These are phyloP conservation scores for Cryptococcus neoformans DNA, from an alignment of 1,284 basidiomycete genomes.

Conservation along the genomic window DNA sequence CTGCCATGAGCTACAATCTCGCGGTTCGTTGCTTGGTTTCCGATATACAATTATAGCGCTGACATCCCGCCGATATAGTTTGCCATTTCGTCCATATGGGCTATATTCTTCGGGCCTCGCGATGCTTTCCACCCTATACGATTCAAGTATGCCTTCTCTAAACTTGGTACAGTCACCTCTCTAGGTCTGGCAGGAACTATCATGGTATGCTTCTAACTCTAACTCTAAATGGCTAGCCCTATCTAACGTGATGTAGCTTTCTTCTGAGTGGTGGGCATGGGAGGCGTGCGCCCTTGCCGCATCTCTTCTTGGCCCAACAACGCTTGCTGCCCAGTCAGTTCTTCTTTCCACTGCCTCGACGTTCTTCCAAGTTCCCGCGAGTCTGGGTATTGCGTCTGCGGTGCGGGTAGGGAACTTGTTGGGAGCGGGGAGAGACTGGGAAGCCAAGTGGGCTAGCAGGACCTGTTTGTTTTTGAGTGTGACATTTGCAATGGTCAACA, in stretches of 20 bases:
- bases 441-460: constrained; percentile 64
- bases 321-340: constrained; percentile 55
- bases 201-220: constrained; percentile 55
- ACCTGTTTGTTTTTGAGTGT: constrained; percentile 63
- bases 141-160: constrained; percentile 61
- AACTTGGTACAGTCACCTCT: constrained; percentile 66
- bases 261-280: constrained; percentile 52
- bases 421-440: constrained; percentile 64
- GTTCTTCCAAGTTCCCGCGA: constrained; percentile 80
- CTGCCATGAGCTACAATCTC: constrained; percentile 82
- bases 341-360: constrained; percentile 60
- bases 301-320: constrained; percentile 48
- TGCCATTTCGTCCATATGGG: constrained; percentile 64
- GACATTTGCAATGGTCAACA: constrained; percentile 59
- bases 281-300: constrained; percentile 48
- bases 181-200: constrained; percentile 68
- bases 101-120: constrained; percentile 65
- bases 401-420: constrained; percentile 83
- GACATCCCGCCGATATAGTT: constrained; percentile 16
- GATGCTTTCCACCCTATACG: constrained; percentile 82
- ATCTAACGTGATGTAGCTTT: constrained; percentile 38
- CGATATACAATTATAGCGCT: neutral
- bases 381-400: constrained; percentile 73
- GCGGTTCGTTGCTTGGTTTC: constrained; percentile 53
- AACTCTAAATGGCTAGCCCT: neutral